Evolutionary conservation across 2,329 filamentous ascomycete genomes (phyloP), one percentile per base, ranked within the genome.

Genomic region (Phialocephala sp.): DNA sequence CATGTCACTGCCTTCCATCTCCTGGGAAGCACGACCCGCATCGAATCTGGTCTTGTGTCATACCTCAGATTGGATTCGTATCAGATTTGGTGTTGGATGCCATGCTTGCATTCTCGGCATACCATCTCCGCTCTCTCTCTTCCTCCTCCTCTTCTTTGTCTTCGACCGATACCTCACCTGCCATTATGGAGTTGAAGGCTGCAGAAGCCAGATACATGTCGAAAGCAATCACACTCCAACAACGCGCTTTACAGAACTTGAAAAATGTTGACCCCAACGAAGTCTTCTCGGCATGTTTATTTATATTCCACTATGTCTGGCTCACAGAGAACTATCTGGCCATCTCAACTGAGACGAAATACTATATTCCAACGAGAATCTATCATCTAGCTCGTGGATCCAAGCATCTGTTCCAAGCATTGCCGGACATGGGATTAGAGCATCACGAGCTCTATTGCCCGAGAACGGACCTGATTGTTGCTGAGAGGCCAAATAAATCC

Each of bases 371-470:
- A 20, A 59, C 39, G 18, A 45, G 43, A 35, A 8, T 35, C 41
- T 35, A 32, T 24, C 24, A 59, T 32, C 41, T 47, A 2, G 37
- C 20, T 2, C n/a, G 41, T 8, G 56, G 6, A n/a, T 18, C 20
- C 3, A 59, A 35, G 12, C 3, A 27, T 32, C 15, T 47, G 4
- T 59, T 59, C 39, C 8, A 32, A 3, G 20, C 57, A 4, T 32
- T 59, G 12, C 57, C 36, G 11, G 37, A 45, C 20, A 6, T 24
- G 4, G 20, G 45, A 24, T 24, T 4, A 14, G 8, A 27, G 4
- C 12, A 59, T n/a, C 27, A 43, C 22, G 56, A 45, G 9, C 39
- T 59, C 37, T 59, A 59, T 15, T 59, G 56, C 27, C n/a, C 56
- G 20, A 2, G 14, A 11, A 47, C 43, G 18, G 57, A 59, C 32